A percentile compares a stretch with the other conserved stretches of the same genome.
phyloP scores from a whole-genome alignment of 208 protist species.

The Leishmania tropica region DNA sequence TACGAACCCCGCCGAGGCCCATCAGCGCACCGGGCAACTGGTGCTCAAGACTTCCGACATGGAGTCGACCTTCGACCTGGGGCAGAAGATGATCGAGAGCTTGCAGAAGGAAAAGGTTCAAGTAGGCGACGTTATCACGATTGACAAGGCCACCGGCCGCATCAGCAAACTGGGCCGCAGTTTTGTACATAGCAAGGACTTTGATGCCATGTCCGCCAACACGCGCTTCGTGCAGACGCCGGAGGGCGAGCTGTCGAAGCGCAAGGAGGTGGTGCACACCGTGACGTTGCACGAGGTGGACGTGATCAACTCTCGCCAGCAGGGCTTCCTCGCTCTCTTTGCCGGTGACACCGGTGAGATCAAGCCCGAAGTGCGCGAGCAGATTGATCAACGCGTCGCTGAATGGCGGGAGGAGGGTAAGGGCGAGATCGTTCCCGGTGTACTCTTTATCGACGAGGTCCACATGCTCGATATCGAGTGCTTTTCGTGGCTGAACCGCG shows the following conservation, averaged over 20 bases:
- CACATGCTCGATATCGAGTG: constrained; percentile 99
- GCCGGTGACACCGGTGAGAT: constrained; percentile 99
- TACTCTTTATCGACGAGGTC: constrained; percentile 97
- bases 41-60: constrained; percentile 99
- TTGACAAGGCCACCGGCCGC: constrained; percentile 99
- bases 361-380: constrained; percentile 99
- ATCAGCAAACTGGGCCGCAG: constrained; percentile 99
- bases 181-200: constrained; percentile 97
- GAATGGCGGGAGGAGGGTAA: constrained; percentile 99
- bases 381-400: constrained; percentile 99
- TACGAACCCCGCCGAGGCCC: constrained; percentile 87
- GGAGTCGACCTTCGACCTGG: constrained; percentile 99
- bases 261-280: constrained; percentile 99
- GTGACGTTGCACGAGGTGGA: constrained; percentile 99
- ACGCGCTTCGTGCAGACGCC: constrained; percentile 98
- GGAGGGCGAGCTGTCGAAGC: constrained; percentile 99
- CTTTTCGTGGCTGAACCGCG: constrained; percentile 99
- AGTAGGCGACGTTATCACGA: constrained; percentile 99
- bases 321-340: constrained; percentile 99
- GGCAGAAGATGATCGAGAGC: constrained; percentile 99
- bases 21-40: constrained; percentile 97
- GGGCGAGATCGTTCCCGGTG: constrained; percentile 99
- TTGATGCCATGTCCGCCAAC: constrained; percentile 93
- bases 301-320: constrained; percentile 99
- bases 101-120: constrained; percentile 99